Conservation (phyloP, 805 yeast genomes). For the Ogataea trehaloabstinens region DNA sequence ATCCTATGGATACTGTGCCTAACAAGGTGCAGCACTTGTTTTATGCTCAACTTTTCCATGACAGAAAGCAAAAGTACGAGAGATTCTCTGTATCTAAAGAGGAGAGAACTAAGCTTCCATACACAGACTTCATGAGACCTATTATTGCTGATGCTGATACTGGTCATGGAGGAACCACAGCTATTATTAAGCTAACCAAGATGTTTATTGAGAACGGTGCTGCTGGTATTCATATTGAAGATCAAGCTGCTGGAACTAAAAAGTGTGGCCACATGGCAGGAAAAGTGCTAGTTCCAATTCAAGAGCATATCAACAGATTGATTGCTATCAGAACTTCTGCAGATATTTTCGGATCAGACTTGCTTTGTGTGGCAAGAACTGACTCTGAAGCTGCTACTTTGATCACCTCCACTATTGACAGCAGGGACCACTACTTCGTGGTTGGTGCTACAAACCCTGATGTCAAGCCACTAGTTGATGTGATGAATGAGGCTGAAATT, state of each 20-base stretch:
- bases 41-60: slow-evolving; percentile 96
- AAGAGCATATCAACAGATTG: slow-evolving; percentile 93
- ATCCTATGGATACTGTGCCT: slow-evolving; percentile 98
- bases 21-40: slow-evolving; percentile 96
- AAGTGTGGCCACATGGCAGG: slow-evolving; percentile 99
- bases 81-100: slow-evolving; percentile 59
- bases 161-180: slow-evolving; percentile 98
- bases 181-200: slow-evolving; percentile 91
- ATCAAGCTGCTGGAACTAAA: slow-evolving; percentile 98
- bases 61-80: slow-evolving; percentile 91
- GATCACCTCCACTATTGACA: slow-evolving; percentile 89
- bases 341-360: slow-evolving; percentile 85
- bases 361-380: slow-evolving; percentile 89
- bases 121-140: slow-evolving; percentile 88
- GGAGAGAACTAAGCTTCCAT: slow-evolving; percentile 67
- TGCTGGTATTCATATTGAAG: slow-evolving; percentile 98
- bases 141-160: slow-evolving; percentile 98
- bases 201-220: slow-evolving; percentile 97
- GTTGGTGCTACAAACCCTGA: slow-evolving; percentile 89
- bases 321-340: slow-evolving; percentile 94
- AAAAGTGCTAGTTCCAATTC: slow-evolving; percentile 94
- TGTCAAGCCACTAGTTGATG: slow-evolving; percentile 67
- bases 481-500: slow-evolving; percentile 78
- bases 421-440: slow-evolving; percentile 89
- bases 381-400: slow-evolving; percentile 98